Conservation (phyloP, 1,284 basidiomycete genomes). For the Ustilago cynodontis region DNA sequence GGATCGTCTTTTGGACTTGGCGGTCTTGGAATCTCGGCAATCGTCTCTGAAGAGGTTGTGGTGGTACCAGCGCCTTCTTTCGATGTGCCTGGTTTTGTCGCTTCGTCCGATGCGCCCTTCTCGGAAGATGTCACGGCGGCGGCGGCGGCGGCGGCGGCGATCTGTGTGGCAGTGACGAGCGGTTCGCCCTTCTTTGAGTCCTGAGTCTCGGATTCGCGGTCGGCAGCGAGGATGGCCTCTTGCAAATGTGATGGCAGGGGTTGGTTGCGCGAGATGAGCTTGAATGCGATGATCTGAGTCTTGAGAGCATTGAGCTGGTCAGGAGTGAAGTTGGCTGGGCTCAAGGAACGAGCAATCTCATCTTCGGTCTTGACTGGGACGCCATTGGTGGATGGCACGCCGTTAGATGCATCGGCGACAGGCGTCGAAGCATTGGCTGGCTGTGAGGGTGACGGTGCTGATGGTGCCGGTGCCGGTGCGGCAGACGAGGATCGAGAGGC, state of each 20-base stretch:
- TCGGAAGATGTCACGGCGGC: constrained; percentile 72
- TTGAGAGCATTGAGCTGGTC: constrained; percentile 87
- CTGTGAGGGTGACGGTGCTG: constrained; percentile 36
- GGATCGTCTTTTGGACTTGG: constrained; percentile 75
- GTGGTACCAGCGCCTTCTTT: constrained; percentile 29
- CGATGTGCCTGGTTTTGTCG: constrained; percentile 48
- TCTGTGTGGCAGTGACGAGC: constrained; percentile 79
- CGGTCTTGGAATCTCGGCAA: constrained; percentile 53
- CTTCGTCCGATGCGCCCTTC: constrained; percentile 76
- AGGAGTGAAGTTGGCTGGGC: constrained; percentile 73
- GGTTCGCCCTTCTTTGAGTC: constrained; percentile 73
- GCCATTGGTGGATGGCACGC: constrained; percentile 32
- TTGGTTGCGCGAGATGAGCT: constrained; percentile 81
- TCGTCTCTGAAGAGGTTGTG: constrained; percentile 48
- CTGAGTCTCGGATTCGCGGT: constrained; percentile 63
- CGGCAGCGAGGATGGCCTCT: constrained; percentile 75
- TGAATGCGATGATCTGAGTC: constrained; percentile 90
- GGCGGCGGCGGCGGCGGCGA: constrained; percentile 78
- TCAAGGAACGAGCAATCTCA: constrained; percentile 41
- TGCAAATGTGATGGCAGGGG: constrained; percentile 85
- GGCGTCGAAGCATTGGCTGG: constrained; percentile 27
- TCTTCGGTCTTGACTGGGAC: constrained; percentile 45
- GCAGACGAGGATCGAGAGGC: constrained; percentile 10
- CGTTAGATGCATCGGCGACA: constrained; percentile 25
- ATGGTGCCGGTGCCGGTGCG: constrained; percentile 18